Conservation (phyloP, 2,329 filamentous ascomycete species). For the Ophiostoma piceae region DNA sequence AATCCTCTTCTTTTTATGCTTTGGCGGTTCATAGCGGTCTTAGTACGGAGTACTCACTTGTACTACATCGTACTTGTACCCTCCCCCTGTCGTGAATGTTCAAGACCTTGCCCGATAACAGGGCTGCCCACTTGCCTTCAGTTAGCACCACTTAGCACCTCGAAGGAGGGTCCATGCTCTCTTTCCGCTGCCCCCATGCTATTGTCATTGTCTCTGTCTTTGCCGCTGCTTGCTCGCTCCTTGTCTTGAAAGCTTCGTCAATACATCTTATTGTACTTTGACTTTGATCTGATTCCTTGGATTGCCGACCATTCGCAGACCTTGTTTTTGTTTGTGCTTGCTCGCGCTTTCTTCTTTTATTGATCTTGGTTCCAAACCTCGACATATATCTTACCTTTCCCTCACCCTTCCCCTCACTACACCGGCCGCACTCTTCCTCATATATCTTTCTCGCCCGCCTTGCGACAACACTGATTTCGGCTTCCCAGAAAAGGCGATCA, state of each 20-base stretch:
- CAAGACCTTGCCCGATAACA: constrained; percentile 18
- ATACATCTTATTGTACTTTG: constrained; percentile 3
- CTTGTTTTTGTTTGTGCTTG: not conserved
- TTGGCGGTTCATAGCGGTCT: constrained; percentile 7
- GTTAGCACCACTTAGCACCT: constrained; percentile 1
- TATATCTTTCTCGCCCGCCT: not conserved
- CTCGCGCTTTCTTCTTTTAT: not conserved
- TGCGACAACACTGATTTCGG: not conserved
- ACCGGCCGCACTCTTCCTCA: not conserved
- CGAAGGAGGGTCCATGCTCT: constrained; percentile 11
- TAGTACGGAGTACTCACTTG: constrained; percentile 12
- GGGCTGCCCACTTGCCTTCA: constrained; percentile 14
- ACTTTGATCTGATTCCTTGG: not conserved
- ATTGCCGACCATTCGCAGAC: not conserved
- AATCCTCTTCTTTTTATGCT: constrained; percentile 2
- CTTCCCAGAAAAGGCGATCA: not conserved
- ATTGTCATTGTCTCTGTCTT: not conserved
- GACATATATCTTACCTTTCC: not conserved
- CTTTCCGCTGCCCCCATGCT: not conserved
- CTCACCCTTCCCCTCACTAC: not conserved
- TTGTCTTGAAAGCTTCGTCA: not conserved
- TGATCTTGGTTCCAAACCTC: not conserved
- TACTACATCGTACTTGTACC: constrained; percentile 1
- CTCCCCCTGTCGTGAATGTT: not conserved
- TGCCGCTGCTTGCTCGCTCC: not conserved